Conservation (phyloP, 2,329 filamentous ascomycete genomes). For the Penicillium occitanis region DNA sequence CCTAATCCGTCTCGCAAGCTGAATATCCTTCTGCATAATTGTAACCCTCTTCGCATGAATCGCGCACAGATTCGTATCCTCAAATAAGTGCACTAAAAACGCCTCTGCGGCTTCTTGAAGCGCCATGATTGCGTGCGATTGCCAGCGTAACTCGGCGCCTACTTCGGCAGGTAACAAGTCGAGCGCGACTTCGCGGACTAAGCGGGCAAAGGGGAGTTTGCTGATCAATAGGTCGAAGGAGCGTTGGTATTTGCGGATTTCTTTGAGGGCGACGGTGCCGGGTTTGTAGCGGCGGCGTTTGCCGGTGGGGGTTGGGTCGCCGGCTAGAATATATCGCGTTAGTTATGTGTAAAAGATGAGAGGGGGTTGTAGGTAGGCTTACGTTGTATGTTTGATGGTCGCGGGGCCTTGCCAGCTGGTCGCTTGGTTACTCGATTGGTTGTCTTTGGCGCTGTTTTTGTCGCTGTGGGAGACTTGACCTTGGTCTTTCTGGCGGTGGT, state of each 20-base stretch:
- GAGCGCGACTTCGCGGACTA: slow-evolving; percentile 56
- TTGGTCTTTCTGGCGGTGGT: slow-evolving; percentile 9
- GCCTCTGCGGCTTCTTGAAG: slow-evolving; percentile 96
- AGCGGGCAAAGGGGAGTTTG: slow-evolving; percentile 52
- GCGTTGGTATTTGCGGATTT: slow-evolving; percentile 88
- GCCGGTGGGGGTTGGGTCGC: slow-evolving; percentile 67
- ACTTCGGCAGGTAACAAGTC: slow-evolving; percentile 57
- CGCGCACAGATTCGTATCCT: slow-evolving; percentile 92
- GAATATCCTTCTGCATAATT: slow-evolving; percentile 98
- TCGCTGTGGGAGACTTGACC: background rate
- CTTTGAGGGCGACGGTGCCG: slow-evolving; percentile 82
- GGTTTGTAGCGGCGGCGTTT: slow-evolving; percentile 66
- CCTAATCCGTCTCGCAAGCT: slow-evolving; percentile 78
- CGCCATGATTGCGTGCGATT: slow-evolving; percentile 89
- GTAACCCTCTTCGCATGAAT: slow-evolving; percentile 96
- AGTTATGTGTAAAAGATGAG: background rate
- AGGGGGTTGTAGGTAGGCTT: slow-evolving; percentile 24
- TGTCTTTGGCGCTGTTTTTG: slow-evolving; percentile 3
- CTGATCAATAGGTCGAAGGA: slow-evolving; percentile 81
- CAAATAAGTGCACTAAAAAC: slow-evolving; percentile 93
- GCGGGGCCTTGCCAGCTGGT: slow-evolving; percentile 13
- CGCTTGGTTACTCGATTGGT: slow-evolving; percentile 11
- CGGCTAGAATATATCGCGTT: slow-evolving; percentile 52
- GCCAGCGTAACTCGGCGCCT: slow-evolving; percentile 80
- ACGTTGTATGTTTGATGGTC: slow-evolving; percentile 40